phyloP scores from a whole-genome alignment of 352 stramenopile genomes.

The Phytophthora pluvialis region DNA sequence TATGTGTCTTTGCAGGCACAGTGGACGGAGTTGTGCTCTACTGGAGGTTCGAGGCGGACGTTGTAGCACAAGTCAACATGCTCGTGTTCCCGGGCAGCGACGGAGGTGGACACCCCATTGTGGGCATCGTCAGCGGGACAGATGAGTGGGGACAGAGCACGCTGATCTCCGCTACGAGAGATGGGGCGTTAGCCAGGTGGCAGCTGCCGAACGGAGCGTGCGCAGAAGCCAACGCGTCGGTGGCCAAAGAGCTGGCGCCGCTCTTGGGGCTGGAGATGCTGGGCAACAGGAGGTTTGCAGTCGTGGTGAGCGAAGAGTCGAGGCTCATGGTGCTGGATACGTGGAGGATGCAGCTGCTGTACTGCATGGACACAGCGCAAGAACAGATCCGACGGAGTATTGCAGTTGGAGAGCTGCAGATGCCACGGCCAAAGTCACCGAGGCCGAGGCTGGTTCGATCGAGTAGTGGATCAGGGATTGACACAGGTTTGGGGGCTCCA shows the following conservation, averaged over 20 bases:
- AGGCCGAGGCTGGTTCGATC: conserved; percentile 26
- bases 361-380: conserved; percentile 79
- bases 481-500: conserved; percentile 1
- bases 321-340: conserved; percentile 83
- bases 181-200: conserved; percentile 67
- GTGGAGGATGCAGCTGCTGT: conserved; percentile 74
- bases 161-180: conserved; percentile 62
- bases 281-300: conserved; percentile 70
- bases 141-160: conserved; percentile 83
- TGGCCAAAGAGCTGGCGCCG: conserved; percentile 68
- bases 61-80: conserved; percentile 72
- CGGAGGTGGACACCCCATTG: conserved; percentile 39
- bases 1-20: conserved; percentile 79
- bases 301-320: conserved; percentile 74
- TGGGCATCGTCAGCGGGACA: conserved; percentile 70
- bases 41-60: conserved; percentile 71
- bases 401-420: conserved; percentile 62
- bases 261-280: conserved; percentile 78
- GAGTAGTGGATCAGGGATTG: conserved; percentile 28
- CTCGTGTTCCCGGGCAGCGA: conserved; percentile 49
- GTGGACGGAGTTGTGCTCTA: conserved; percentile 70
- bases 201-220: conserved; percentile 73
- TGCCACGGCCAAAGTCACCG: conserved; percentile 22
- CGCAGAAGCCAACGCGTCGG: conserved; percentile 49
- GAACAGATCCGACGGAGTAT: conserved; percentile 82